Percentiles rank a stretch among this genome's conserved stretches.
phyloP scores from a whole-genome alignment of 2,329 filamentous ascomycete genomes.

The Pseudocercospora eumusae region DNA sequence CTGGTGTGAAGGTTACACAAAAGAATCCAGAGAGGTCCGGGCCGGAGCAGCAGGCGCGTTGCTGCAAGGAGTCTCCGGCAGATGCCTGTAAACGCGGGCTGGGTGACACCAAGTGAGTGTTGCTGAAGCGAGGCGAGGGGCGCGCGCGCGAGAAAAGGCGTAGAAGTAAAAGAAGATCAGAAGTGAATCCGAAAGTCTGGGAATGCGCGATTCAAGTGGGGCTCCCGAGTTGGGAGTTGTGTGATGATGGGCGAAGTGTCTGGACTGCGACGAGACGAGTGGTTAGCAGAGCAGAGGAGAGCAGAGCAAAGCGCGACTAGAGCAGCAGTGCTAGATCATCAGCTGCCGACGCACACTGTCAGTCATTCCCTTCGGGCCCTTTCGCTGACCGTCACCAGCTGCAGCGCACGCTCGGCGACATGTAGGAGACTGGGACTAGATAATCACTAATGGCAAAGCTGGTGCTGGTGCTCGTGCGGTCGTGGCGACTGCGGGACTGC shows the following conservation, averaged over 20 bases:
- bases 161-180: slow-evolving; percentile 11
- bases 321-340: background rate
- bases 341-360: background rate
- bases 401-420: slow-evolving; percentile 6
- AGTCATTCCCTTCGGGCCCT: background rate
- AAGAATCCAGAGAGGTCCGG: slow-evolving; percentile 10
- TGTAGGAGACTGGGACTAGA: background rate
- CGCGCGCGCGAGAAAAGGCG: slow-evolving; percentile 11
- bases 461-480: slow-evolving; percentile 7
- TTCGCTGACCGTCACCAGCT: too few relatives aligned
- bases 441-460: too few relatives aligned
- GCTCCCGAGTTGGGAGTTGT: background rate
- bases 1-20: slow-evolving; percentile 8
- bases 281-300: slow-evolving; percentile 10
- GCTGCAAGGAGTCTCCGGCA: slow-evolving; percentile 12
- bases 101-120: slow-evolving; percentile 10
- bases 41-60: slow-evolving; percentile 15
- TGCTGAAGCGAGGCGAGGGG: slow-evolving; percentile 7
- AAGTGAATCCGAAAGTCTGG: slow-evolving; percentile 13
- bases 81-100: slow-evolving; percentile 12
- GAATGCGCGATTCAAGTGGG: slow-evolving; percentile 10
- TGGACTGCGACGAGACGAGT: slow-evolving; percentile 7
- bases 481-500: slow-evolving; percentile 10
- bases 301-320: too few relatives aligned
- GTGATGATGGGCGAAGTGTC: background rate